Evolutionary conservation across 202 grass and related monocot species (phyloP).

Genomic region (Schoenoplectus tabernaemontani): DNA sequence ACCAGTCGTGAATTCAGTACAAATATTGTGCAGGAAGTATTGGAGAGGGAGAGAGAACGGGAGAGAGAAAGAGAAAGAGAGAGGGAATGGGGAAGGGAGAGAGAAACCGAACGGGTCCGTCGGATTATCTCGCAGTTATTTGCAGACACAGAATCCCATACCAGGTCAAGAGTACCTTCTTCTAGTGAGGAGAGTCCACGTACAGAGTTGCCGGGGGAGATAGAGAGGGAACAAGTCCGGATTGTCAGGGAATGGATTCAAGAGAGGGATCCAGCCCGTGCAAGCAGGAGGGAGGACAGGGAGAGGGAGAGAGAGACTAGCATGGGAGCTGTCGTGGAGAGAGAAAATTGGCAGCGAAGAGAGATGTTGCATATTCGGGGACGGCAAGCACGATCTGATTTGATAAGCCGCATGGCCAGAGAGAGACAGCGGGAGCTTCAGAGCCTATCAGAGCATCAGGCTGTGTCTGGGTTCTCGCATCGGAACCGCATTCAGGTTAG

Average conservation of each 20-base stretch:
- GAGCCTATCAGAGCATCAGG: slow-evolving; percentile 58
- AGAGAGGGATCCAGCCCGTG: slow-evolving; percentile 74
- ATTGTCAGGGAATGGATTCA: slow-evolving; percentile 96
- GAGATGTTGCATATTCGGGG: slow-evolving; percentile 53
- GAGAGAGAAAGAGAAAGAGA: slow-evolving; percentile 19
- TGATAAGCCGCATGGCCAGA: slow-evolving; percentile 64
- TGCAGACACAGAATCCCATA: slow-evolving; percentile 6
- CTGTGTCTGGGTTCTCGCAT: slow-evolving; percentile 53
- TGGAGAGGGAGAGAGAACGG: slow-evolving; percentile 28
- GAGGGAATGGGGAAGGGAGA: slow-evolving; percentile 39
- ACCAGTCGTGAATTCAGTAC: slow-evolving; percentile 23
- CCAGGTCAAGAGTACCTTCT: slow-evolving; percentile 7
- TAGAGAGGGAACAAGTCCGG: slow-evolving; percentile 81
- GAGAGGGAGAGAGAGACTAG: slow-evolving; percentile 34
- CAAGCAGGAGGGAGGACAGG: slow-evolving; percentile 39
- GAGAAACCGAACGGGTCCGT: slow-evolving; percentile 40
- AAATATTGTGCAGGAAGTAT: slow-evolving; percentile 12
- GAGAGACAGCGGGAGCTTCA: slow-evolving; percentile 82
- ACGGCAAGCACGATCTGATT: slow-evolving; percentile 58
- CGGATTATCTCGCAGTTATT: slow-evolving; percentile 65
- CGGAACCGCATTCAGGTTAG: slow-evolving; percentile 78
- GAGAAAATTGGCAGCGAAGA: slow-evolving; percentile 28
- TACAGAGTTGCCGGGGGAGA: slow-evolving; percentile 80
- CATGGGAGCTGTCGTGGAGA: not conserved
- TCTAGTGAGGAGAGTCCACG: slow-evolving; percentile 21